phyloP scores from a whole-genome alignment of 305 asterid genomes.

The Lippia alba region DNA sequence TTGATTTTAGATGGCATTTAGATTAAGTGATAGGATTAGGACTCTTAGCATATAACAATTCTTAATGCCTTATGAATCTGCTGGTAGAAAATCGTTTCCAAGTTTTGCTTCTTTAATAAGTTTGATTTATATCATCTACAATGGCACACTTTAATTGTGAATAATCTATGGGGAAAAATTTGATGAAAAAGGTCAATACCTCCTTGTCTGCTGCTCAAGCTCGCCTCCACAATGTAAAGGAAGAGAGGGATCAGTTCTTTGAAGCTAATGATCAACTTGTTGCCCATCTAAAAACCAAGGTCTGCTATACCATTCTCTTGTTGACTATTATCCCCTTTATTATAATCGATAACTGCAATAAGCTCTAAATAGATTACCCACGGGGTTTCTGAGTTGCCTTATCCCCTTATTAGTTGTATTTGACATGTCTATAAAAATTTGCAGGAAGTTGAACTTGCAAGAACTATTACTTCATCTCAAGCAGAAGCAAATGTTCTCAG shows the following conservation, averaged over 20 bases:
- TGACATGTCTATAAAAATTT: conserved; percentile 34
- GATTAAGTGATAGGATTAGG: too few species aligned
- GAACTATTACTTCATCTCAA: conserved; percentile 70
- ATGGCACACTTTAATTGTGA: conserved; percentile 21
- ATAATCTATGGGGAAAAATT: conserved; percentile 34
- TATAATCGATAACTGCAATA: conserved; percentile 2
- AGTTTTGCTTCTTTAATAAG: conserved; percentile 21
- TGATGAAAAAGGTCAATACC: conserved; percentile 70
- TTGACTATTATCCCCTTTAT: conserved; percentile 10
- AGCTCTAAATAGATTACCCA: conserved; percentile 12
- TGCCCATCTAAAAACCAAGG: conserved; percentile 87
- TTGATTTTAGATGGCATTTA: too few species aligned
- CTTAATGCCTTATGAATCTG: conserved; percentile 4
- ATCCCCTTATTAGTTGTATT: conserved; percentile 12
- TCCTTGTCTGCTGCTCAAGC: conserved; percentile 82
- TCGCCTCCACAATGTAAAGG: conserved; percentile 79
- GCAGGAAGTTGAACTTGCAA: conserved; percentile 87
- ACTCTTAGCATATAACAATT: too few species aligned
- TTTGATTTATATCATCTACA: conserved; percentile 2
- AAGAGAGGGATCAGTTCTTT: conserved; percentile 93
- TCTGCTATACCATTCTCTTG: conserved; percentile 33
- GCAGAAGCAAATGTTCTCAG: conserved; percentile 74
- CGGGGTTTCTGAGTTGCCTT: conserved; percentile 20
- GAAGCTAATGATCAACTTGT: conserved; percentile 97
- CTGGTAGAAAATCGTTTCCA: conserved; percentile 1